Conservation (phyloP, 1,284 basidiomycete species). For the Porodaedalea pini region DNA sequence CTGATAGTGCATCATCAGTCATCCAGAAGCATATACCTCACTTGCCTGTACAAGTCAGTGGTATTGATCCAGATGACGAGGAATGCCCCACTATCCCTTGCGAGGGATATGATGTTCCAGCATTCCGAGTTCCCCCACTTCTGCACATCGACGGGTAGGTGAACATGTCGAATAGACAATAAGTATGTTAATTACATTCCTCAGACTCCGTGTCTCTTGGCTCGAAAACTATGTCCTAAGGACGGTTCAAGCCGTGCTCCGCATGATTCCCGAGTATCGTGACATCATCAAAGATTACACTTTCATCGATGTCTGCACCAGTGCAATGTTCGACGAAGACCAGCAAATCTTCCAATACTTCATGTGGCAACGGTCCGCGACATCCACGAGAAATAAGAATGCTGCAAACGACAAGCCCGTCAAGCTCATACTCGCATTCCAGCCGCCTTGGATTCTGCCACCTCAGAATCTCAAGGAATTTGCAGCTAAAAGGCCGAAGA, state of each 20-base stretch:
- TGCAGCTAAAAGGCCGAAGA: slow-evolving; percentile 35
- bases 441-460: slow-evolving; percentile 65
- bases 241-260: slow-evolving; percentile 51
- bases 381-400: slow-evolving; percentile 16
- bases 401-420: slow-evolving; percentile 29
- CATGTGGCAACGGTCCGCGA: slow-evolving; percentile 42
- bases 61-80: slow-evolving; percentile 38
- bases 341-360: slow-evolving; percentile 42
- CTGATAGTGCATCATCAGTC: slow-evolving; percentile 33
- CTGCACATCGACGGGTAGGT: slow-evolving; percentile 18
- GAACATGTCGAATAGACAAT: background rate
- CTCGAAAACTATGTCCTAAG: slow-evolving; percentile 51
- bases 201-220: slow-evolving; percentile 31
- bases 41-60: slow-evolving; percentile 33
- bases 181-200: slow-evolving; percentile 19
- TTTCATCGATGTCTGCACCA: slow-evolving; percentile 35
- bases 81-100: slow-evolving; percentile 46
- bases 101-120: slow-evolving; percentile 20
- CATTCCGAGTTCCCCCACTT: slow-evolving; percentile 10
- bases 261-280: slow-evolving; percentile 37
- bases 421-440: slow-evolving; percentile 50
- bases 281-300: slow-evolving; percentile 41
- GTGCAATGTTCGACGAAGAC: slow-evolving; percentile 38
- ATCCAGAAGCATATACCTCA: slow-evolving; percentile 35
- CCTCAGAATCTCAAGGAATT: slow-evolving; percentile 54